Base-by-base conservation (phyloP, 148 eudicot species). In the Silene conica region DNA sequence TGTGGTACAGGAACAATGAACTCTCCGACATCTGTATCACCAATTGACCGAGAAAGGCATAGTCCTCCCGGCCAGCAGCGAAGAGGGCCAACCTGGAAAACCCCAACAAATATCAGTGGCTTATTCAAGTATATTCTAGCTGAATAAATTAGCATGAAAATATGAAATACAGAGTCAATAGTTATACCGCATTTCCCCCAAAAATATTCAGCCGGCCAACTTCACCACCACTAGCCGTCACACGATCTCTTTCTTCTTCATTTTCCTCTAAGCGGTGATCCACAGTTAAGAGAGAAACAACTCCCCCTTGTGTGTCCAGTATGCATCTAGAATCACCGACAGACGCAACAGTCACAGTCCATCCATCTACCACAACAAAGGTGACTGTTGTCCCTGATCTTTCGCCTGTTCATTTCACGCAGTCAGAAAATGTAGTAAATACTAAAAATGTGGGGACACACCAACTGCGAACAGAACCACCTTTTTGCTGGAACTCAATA, bases 61-160 rank as follows among this genome's bases (percentile, higher is more conserved):
- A 95, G 82, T 76, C 99, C 99, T 82, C 99, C 99, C 62, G 99
- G 99, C 99, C 99, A 95, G 76, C 99, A 95, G 56, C 99, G 93
- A 13, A 95, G 88, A 2, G 99, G 99, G 74, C 99, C 99, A 87
- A 90, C 88, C 98, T 95, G 73, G 26, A 79, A 61, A 50, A 75
- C 15, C 70, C 38, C 63, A 31, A 57, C 31, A 55, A 38, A 34
- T 41, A 65, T 38, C 59, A 72, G 57, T 65, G 21, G 38, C 43
- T 62, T 45, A 13, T 8, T 22, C 46, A 15, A 38, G 16, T 19
- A 59, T 15, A 46, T 12, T 58, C 43, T 58, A 68, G 66, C 45
- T 11, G 14, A 67, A 46, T 21, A 25, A 7, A 41, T 38, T 41
- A 7, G n/a, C 72, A 68, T n/a, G 14, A 31, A 31, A 31, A 31